These are phyloP conservation scores for Zopfochytrium polystomum DNA, from an alignment of 371 early-diverging fungal species.

Conservation along the genomic window DNA sequence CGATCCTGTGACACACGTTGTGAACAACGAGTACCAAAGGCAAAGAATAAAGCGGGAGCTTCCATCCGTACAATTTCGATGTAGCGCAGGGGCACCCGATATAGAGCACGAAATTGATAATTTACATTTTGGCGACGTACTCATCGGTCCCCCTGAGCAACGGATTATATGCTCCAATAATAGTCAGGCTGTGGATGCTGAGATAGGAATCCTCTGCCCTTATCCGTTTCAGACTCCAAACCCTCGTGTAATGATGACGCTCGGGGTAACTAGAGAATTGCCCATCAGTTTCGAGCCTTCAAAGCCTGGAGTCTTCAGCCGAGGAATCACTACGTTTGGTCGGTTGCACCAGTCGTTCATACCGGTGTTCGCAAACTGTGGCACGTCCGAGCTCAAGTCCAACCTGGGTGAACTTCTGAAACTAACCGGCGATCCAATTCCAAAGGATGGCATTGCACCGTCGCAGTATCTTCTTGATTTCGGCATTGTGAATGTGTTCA, in stretches of 20 bases:
- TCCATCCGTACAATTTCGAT: slow-evolving; percentile 20
- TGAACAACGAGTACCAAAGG: slow-evolving; percentile 28
- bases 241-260: slow-evolving; percentile 2
- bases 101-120: slow-evolving; percentile 25
- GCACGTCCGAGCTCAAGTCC: slow-evolving; percentile 26
- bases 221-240: slow-evolving; percentile 20
- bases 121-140: slow-evolving; percentile 44
- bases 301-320: slow-evolving; percentile 20
- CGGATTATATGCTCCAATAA: slow-evolving; percentile 27
- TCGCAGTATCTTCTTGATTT: slow-evolving; percentile 35
- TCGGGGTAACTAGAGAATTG: slow-evolving; percentile 15
- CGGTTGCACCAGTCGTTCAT: slow-evolving; percentile 16
- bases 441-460: neutral
- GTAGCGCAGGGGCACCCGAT: slow-evolving; percentile 39
- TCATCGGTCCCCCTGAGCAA: slow-evolving; percentile 16
- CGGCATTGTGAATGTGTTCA: slow-evolving; percentile 32
- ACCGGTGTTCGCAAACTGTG: slow-evolving; percentile 36
- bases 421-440: neutral
- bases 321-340: slow-evolving; percentile 16
- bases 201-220: slow-evolving; percentile 3
- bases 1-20: slow-evolving; percentile 43
- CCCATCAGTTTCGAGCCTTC: slow-evolving; percentile 25
- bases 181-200: slow-evolving; percentile 30
- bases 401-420: slow-evolving; percentile 33
- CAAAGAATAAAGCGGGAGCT: slow-evolving; percentile 27